Conservation (phyloP, 768 basidiomycete species). For the Scleroderma bovista region DNA sequence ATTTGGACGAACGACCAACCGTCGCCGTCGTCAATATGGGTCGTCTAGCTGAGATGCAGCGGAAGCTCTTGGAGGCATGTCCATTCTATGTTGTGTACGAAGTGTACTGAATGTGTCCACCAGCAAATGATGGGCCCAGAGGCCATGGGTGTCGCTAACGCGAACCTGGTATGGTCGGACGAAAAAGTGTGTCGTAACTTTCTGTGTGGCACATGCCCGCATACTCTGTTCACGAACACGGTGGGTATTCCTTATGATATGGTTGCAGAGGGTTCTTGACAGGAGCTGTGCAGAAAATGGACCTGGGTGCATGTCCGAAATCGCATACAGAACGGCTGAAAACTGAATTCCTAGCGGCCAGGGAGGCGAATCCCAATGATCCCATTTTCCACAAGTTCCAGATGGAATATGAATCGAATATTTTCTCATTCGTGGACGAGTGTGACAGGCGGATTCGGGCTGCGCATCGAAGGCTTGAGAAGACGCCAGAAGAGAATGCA, state of each 20-base stretch:
- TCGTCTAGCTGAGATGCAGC: constrained; percentile 93
- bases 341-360: constrained; percentile 79
- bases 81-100: constrained; percentile 28
- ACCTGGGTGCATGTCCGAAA: constrained; percentile 95
- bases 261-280: background rate
- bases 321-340: constrained; percentile 93
- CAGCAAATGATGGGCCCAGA: constrained; percentile 99
- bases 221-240: constrained; percentile 95
- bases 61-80: constrained; percentile 77
- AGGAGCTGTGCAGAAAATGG: constrained; percentile 75
- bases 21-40: constrained; percentile 57
- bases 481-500: constrained; percentile 99
- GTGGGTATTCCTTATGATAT: constrained; percentile 42
- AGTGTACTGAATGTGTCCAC: constrained; percentile 3
- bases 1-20: background rate
- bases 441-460: constrained; percentile 94
- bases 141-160: constrained; percentile 94
- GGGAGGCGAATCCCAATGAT: constrained; percentile 68
- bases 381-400: constrained; percentile 85
- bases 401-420: constrained; percentile 93
- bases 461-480: constrained; percentile 92
- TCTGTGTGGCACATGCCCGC: constrained; percentile 97
- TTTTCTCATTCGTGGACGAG: constrained; percentile 95
- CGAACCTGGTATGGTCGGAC: constrained; percentile 89
- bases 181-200: constrained; percentile 99